These are phyloP conservation scores for Naganishia randhawae DNA, from an alignment of 768 basidiomycete species.

Conservation along the genomic window DNA sequence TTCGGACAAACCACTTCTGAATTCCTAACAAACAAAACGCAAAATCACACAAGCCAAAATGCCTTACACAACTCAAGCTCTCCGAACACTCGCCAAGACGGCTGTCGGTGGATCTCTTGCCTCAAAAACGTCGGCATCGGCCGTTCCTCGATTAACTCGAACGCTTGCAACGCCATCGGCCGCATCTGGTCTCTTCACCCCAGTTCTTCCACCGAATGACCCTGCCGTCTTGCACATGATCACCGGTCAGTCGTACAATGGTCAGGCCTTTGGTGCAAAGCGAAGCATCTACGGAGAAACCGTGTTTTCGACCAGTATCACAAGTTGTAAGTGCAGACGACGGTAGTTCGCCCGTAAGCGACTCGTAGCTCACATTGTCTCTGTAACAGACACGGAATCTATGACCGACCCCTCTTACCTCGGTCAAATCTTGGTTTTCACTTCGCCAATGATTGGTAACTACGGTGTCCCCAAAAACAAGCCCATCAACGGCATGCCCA, in stretches of 20 bases:
- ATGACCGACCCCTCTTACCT: constrained; percentile 99
- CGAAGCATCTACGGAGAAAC: constrained; percentile 91
- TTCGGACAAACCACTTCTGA: constrained; percentile 12
- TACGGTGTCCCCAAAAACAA: constrained; percentile 87
- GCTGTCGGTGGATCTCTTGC: neutral
- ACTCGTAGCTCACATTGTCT: neutral
- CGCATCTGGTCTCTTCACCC: constrained; percentile 33
- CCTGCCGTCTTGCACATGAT: constrained; percentile 90
- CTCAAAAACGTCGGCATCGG: neutral
- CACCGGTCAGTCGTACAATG: constrained; percentile 85
- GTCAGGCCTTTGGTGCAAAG: constrained; percentile 82
- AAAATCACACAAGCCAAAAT: constrained; percentile 5
- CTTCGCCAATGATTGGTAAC: constrained; percentile 95
- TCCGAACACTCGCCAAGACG: constrained; percentile 30
- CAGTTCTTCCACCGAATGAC: constrained; percentile 43
- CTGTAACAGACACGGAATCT: constrained; percentile 82
- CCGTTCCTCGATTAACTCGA: constrained; percentile 27
- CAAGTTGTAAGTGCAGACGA: constrained; percentile 67
- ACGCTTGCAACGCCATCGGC: constrained; percentile 40
- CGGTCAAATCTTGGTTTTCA: constrained; percentile 97
- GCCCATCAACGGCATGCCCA: constrained; percentile 57
- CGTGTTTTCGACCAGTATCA: constrained; percentile 97
- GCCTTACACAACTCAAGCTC: constrained; percentile 28
- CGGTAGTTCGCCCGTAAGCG: neutral
- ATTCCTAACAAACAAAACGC: neutral